Conservation (phyloP, 495 filamentous ascomycete genomes). For the Penicillium egyptiacum region DNA sequence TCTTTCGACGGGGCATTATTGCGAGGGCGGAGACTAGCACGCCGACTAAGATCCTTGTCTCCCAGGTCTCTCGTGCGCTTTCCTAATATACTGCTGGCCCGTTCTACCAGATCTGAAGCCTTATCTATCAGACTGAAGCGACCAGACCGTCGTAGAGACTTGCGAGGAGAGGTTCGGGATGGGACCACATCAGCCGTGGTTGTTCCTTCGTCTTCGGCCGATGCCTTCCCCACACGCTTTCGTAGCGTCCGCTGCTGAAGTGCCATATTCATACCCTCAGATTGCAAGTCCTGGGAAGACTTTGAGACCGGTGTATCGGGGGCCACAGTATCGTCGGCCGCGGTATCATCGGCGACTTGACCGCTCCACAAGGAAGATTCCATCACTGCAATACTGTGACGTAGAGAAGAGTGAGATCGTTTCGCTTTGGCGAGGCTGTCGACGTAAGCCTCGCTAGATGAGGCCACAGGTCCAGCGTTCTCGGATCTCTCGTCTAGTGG, state of each 20-base stretch:
- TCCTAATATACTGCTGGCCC: conserved; percentile 50
- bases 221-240: conserved; percentile 50
- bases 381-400: conserved; percentile 49
- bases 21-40: conserved; percentile 44
- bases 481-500: conserved; percentile 28
- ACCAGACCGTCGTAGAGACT: conserved; percentile 36
- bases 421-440: conserved; percentile 35
- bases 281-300: conserved; percentile 41
- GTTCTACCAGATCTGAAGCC: conserved; percentile 45
- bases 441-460: conserved; percentile 41
- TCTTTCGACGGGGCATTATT: conserved; percentile 34
- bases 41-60: conserved; percentile 44
- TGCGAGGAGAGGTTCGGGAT: conserved; percentile 18
- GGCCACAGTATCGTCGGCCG: conserved; percentile 37
- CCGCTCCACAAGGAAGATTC: conserved; percentile 43
- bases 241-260: conserved; percentile 46
- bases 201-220: conserved; percentile 46
- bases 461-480: conserved; percentile 38
- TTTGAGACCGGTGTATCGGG: conserved; percentile 45
- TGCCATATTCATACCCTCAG: conserved; percentile 35
- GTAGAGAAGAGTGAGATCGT: conserved; percentile 37
- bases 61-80: conserved; percentile 52
- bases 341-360: conserved; percentile 29
- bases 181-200: conserved; percentile 14
- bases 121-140: conserved; percentile 46